Conservation (phyloP, 31 red algal genomes). For the Endocladia muricata region DNA sequence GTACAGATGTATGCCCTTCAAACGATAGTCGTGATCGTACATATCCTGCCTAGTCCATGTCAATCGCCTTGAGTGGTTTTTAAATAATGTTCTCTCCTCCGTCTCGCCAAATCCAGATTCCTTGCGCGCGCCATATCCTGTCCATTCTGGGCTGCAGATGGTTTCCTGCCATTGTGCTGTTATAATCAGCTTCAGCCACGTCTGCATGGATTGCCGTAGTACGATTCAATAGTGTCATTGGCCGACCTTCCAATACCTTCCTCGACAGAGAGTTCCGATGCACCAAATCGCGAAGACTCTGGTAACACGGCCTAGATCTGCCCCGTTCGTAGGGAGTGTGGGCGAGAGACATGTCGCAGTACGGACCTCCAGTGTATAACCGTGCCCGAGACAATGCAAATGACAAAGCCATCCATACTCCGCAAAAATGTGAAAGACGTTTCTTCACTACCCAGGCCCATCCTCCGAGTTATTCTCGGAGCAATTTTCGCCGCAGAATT, state of each 20-base stretch:
- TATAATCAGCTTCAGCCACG: not conserved
- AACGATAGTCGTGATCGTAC: not conserved
- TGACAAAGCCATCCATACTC: not conserved
- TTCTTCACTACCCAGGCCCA: not conserved
- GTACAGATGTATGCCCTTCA: not conserved
- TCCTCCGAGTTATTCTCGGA: not conserved
- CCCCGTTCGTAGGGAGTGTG: not conserved
- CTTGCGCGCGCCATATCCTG: not conserved
- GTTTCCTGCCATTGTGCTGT: slow-evolving; percentile 9
- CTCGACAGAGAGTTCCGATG: not conserved
- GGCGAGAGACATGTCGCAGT: not conserved
- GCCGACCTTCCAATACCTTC: not conserved
- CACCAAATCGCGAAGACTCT: not conserved
- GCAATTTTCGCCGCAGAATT: not conserved
- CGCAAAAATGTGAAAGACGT: not conserved
- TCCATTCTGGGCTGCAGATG: not conserved
- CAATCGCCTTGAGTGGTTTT: not conserved
- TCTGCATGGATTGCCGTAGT: not conserved
- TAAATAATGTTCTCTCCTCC: not conserved
- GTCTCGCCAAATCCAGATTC: not conserved
- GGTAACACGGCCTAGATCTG: not conserved
- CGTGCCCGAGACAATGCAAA: slow-evolving; percentile 2
- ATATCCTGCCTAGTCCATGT: not conserved
- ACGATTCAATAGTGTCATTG: not conserved
- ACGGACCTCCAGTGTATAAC: slow-evolving; percentile 2